A percentile compares a stretch with the other conserved stretches of the same genome.
phyloP scores from a whole-genome alignment of 108 stramenopile genomes.

The Pseudonitzschia multiseries region DNA sequence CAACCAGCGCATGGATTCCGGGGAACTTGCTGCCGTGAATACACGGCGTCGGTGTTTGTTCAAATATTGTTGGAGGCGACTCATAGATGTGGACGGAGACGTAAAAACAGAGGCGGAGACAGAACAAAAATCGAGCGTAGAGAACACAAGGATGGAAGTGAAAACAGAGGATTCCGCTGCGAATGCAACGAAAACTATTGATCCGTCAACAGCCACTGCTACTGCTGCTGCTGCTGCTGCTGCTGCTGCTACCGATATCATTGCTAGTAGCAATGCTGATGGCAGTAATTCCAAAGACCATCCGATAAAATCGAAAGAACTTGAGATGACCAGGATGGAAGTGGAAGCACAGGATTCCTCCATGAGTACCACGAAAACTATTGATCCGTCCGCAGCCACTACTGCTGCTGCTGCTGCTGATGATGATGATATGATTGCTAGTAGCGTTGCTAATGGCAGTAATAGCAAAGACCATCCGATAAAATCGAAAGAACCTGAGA shows the following conservation, averaged over 20 bases:
- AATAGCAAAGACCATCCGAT: not conserved
- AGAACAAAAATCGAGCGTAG: not conserved
- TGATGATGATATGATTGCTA: not conserved
- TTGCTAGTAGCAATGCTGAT: not conserved
- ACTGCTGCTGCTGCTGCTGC: no score
- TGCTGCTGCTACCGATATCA: not conserved
- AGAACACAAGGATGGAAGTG: not conserved
- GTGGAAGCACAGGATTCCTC: not conserved
- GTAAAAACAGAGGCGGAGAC: not conserved
- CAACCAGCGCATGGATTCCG: not conserved
- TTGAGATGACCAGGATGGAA: not conserved
- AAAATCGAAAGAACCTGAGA: no score
- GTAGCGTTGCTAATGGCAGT: not conserved
- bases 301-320: not conserved
- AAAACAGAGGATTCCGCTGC: not conserved
- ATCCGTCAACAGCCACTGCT: not conserved
- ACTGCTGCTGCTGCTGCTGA: no score
- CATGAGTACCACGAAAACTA: not conserved
- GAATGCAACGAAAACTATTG: not conserved
- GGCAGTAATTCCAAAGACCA: not conserved
- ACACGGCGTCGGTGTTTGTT: conserved; percentile 1
- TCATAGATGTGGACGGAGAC: not conserved
- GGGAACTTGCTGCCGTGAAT: not conserved
- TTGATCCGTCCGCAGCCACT: not conserved
- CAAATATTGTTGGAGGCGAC: not conserved